These are phyloP conservation scores for Orbilia ellipsospora DNA, from an alignment of 2,329 filamentous ascomycete species.

Conservation along the genomic window DNA sequence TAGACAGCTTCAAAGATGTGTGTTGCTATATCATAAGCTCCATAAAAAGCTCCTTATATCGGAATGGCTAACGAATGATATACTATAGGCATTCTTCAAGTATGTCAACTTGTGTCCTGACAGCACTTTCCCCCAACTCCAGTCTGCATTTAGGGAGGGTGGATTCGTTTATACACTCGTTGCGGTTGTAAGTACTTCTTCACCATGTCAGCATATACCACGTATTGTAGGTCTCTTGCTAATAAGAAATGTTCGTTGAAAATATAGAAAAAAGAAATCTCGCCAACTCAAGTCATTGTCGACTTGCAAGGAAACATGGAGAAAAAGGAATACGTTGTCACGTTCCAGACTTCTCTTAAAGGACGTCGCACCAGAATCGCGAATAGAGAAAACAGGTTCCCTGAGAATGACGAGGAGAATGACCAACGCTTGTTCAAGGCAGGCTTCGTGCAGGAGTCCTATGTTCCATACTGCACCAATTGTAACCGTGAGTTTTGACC, in stretches of 20 bases:
- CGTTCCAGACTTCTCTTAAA: constrained; percentile 71
- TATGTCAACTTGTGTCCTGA: constrained; percentile 73
- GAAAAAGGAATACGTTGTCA: constrained; percentile 71
- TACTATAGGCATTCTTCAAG: constrained; percentile 60
- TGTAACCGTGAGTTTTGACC: constrained; percentile 65
- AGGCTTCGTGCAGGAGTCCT: constrained; percentile 72
- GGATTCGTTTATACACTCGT: constrained; percentile 72
- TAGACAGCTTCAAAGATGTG: constrained; percentile 72
- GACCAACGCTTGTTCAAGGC: constrained; percentile 73
- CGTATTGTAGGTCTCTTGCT: not conserved
- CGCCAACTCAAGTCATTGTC: constrained; percentile 74
- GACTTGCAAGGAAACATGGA: constrained; percentile 76
- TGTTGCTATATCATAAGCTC: constrained; percentile 61
- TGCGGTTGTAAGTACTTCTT: constrained; percentile 64
- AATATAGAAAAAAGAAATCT: constrained; percentile 67
- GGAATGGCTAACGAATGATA: too few relatives aligned
- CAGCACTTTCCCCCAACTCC: constrained; percentile 71
- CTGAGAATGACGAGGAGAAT: constrained; percentile 70
- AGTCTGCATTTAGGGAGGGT: constrained; percentile 70
- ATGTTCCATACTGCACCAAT: constrained; percentile 72
- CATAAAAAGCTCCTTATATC: too few relatives aligned
- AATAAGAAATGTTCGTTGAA: constrained; percentile 1
- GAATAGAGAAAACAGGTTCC: constrained; percentile 71
- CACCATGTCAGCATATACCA: not conserved
- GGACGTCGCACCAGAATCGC: constrained; percentile 64